Evolutionary conservation across 176 grass and related monocot species (phyloP).

Genomic region (Oryza meyeriana): DNA sequence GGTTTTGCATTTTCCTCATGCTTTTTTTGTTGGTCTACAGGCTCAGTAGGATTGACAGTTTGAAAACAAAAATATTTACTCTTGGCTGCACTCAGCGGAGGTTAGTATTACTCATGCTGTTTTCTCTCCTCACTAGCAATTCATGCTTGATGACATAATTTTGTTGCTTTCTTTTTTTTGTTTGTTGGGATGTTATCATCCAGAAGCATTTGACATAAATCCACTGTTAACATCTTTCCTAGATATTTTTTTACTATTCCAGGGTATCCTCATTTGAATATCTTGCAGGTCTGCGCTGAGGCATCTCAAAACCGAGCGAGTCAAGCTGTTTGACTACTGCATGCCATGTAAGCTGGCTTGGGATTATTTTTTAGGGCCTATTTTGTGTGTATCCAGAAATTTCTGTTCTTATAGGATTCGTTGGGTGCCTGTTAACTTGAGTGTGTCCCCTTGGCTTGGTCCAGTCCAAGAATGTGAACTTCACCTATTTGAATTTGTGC

Average conservation of each 20-base stretch:
- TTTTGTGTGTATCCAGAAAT: conserved; percentile 15
- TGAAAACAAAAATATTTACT: conserved; percentile 87
- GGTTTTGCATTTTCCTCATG: conserved; percentile 8
- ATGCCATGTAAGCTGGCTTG: conserved; percentile 78
- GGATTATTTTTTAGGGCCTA: conserved; percentile 1
- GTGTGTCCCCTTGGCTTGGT: not conserved
- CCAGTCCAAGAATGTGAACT: conserved; percentile 31
- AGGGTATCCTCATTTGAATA: not conserved
- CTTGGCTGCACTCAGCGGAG: conserved; percentile 86
- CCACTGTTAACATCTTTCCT: not conserved
- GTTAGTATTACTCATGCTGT: conserved; percentile 40
- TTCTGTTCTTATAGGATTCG: conserved; percentile 17
- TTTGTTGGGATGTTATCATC: not conserved
- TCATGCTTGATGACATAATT: conserved; percentile 9
- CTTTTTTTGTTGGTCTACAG: conserved; percentile 47
- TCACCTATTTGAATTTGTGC: not conserved
- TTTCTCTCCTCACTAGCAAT: not conserved
- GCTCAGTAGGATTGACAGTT: conserved; percentile 54
- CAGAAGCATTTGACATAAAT: not conserved
- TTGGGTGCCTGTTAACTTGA: not conserved
- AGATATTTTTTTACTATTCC: not conserved
- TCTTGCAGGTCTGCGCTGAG: conserved; percentile 72
- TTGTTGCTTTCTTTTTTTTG: not conserved
- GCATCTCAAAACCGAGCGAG: conserved; percentile 76
- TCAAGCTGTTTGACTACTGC: conserved; percentile 88